These are phyloP conservation scores for Alternaria brassicicola DNA, from an alignment of 2,329 filamentous ascomycete species.

Conservation along the genomic window DNA sequence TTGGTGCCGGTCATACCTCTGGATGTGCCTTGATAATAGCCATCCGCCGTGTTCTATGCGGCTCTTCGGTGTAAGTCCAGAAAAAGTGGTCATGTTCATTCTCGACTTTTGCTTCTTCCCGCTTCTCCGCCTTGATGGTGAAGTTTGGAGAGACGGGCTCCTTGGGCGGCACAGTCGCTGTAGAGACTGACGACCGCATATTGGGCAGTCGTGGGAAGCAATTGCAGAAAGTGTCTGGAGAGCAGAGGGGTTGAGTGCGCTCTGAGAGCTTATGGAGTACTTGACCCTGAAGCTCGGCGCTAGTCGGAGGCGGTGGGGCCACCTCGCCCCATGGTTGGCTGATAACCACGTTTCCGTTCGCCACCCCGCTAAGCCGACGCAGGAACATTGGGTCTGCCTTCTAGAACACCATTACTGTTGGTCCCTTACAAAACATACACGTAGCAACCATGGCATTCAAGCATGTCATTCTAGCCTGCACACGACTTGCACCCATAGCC, in stretches of 20 bases:
- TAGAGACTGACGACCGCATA: constrained; percentile 48
- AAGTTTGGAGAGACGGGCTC: constrained; percentile 33
- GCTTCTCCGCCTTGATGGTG: constrained; percentile 29
- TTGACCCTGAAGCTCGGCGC: constrained; percentile 14
- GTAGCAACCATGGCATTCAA: too few relatives aligned
- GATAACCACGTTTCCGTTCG: neutral
- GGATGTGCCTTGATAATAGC: constrained; percentile 98
- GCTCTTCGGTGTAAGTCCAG: constrained; percentile 99
- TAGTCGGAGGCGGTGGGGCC: constrained; percentile 10
- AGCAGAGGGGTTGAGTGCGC: constrained; percentile 12
- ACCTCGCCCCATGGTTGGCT: constrained; percentile 16
- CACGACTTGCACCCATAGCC: too few relatives aligned
- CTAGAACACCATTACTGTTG: neutral
- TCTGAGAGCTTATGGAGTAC: constrained; percentile 10
- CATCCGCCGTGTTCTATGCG: constrained; percentile 85
- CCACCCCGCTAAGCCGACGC: constrained; percentile 13
- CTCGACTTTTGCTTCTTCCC: constrained; percentile 15
- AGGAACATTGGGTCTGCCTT: constrained; percentile 3
- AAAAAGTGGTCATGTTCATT: constrained; percentile 72
- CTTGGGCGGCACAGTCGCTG: constrained; percentile 36
- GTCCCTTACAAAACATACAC: too few relatives aligned
- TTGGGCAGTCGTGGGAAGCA: constrained; percentile 12
- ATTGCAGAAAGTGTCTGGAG: constrained; percentile 3
- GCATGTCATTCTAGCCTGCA: too few relatives aligned
- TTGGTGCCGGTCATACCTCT: constrained; percentile 65